These are phyloP conservation scores for Phytophthora citricola DNA, from an alignment of 352 stramenopile genomes.

Conservation along the genomic window DNA sequence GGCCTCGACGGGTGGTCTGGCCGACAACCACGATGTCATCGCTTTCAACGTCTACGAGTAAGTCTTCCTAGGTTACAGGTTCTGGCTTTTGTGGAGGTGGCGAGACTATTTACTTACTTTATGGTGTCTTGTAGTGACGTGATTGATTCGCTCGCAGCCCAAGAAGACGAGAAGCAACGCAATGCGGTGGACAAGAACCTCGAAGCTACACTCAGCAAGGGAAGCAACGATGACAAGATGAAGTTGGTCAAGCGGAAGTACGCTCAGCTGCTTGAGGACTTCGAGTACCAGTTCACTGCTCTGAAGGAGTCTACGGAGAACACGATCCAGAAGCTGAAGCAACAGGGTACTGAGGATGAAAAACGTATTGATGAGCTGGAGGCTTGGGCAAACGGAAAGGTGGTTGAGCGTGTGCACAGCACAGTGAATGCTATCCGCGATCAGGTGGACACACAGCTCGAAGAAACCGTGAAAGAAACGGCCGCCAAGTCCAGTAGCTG, in stretches of 20 bases:
- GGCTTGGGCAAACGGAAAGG: constrained; percentile 65
- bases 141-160: constrained; percentile 56
- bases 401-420: constrained; percentile 60
- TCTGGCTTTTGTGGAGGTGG: constrained; percentile 1
- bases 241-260: constrained; percentile 82
- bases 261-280: constrained; percentile 81
- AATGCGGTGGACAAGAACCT: constrained; percentile 58
- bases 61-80: constrained; percentile 18
- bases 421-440: constrained; percentile 68
- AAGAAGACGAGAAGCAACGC: constrained; percentile 70
- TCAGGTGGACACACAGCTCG: constrained; percentile 73
- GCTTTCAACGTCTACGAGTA: constrained; percentile 82
- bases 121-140: constrained; percentile 53
- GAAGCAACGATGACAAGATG: constrained; percentile 68
- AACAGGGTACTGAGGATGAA: constrained; percentile 73
- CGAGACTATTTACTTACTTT: constrained; percentile 19
- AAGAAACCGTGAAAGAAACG: constrained; percentile 75
- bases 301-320: constrained; percentile 86
- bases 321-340: constrained; percentile 80
- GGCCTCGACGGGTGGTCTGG: constrained; percentile 81
- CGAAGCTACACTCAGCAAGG: constrained; percentile 54
- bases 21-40: constrained; percentile 88
- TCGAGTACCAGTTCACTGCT: constrained; percentile 85
- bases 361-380: constrained; percentile 79
- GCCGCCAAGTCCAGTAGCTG: constrained; percentile 77